A percentile compares a stretch with the other conserved stretches of the same genome.
Conservation (phyloP, 441 rosid species). For the Metrosideros polymorpha region DNA sequence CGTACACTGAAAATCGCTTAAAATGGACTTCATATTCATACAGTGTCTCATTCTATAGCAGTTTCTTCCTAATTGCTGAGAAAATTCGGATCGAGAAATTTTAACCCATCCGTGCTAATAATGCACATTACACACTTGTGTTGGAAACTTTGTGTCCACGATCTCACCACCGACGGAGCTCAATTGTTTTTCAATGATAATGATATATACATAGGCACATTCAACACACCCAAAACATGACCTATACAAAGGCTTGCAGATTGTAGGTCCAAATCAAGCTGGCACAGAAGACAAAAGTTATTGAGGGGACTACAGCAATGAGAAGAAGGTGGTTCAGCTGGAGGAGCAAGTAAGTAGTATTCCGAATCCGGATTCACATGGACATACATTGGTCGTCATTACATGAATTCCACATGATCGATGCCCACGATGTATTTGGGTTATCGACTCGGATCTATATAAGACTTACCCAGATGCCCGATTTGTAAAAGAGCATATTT, state of each 20-base stretch:
- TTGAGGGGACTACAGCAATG: too few relatives aligned
- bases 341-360: not conserved
- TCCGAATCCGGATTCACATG: not conserved
- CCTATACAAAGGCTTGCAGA: too few relatives aligned
- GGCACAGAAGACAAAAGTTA: too few relatives aligned
- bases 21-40: not conserved
- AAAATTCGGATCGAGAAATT: not conserved
- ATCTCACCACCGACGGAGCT: not conserved
- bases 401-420: not conserved
- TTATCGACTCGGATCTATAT: not conserved
- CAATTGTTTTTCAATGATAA: not conserved
- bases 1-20: not conserved
- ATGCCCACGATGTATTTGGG: not conserved
- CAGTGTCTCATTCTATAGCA: not conserved
- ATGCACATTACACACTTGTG: not conserved
- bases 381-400: not conserved
- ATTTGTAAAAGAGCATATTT: too few relatives aligned
- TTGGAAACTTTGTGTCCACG: not conserved
- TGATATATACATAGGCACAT: not conserved
- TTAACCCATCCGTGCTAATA: not conserved
- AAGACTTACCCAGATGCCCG: not conserved
- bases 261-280: too few relatives aligned
- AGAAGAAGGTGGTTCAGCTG: too few relatives aligned
- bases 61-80: not conserved
- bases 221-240: not conserved